A percentile compares a stretch with the other conserved stretches of the same genome.
phyloP scores from a whole-genome alignment of 2,329 filamentous ascomycete species.

The Exophiala viscosa region DNA sequence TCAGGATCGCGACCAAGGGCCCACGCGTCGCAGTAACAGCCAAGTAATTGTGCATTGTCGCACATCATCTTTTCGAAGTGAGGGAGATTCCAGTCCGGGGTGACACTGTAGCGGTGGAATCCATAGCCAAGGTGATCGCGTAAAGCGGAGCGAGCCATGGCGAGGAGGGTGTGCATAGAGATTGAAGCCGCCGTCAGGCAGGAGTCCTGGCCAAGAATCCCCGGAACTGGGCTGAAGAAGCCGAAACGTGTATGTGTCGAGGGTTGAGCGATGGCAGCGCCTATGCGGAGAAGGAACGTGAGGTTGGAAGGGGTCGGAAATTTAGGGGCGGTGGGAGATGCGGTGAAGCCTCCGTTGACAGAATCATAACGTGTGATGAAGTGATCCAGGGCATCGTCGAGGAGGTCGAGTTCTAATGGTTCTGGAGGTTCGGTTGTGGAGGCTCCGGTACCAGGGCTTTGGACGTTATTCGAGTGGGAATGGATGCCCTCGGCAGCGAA shows the following conservation, averaged over 20 bases:
- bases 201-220: conserved; percentile 83
- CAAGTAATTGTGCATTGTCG: conserved; percentile 82
- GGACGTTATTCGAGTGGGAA: conserved; percentile 32
- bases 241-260: conserved; percentile 28
- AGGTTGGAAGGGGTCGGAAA: conserved; percentile 86
- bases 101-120: conserved; percentile 83
- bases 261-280: conserved; percentile 37
- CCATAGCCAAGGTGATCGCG: conserved; percentile 74
- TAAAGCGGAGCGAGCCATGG: conserved; percentile 69
- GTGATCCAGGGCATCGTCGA: conserved; percentile 83
- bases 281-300: conserved; percentile 72
- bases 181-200: conserved; percentile 71
- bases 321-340: conserved; percentile 61
- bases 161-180: conserved; percentile 73
- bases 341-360: conserved; percentile 73
- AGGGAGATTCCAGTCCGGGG: conserved; percentile 85
- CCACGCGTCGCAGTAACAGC: conserved; percentile 83
- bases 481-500: conserved; percentile 84
- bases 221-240: conserved; percentile 68
- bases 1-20: conserved; percentile 64
- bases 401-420: conserved; percentile 78
- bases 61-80: conserved; percentile 98
- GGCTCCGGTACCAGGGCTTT: conserved; percentile 32
- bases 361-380: conserved; percentile 78
- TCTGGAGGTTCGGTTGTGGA: conserved; percentile 50